A percentile compares a stretch with the other conserved stretches of the same genome.
Conservation (phyloP, 2,329 filamentous ascomycete genomes). For the Scedosporium boydii region DNA sequence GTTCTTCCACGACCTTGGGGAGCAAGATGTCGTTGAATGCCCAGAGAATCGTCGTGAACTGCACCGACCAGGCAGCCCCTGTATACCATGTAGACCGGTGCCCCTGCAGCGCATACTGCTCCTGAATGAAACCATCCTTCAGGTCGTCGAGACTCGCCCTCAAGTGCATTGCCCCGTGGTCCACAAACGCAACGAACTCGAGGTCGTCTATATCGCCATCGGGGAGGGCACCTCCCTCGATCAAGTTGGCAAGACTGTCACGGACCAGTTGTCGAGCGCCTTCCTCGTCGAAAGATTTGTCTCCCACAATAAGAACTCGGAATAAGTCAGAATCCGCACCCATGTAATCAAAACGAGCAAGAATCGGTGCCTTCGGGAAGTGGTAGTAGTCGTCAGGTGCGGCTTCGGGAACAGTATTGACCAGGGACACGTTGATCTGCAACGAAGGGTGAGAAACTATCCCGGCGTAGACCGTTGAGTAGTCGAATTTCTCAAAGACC, state of each 20-base stretch:
- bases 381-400: constrained; percentile 15
- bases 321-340: constrained; percentile 19
- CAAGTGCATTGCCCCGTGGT: constrained; percentile 27
- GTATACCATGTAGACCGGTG: constrained; percentile 33
- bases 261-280: constrained; percentile 17
- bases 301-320: constrained; percentile 20
- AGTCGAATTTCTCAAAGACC: constrained; percentile 13
- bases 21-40: constrained; percentile 18
- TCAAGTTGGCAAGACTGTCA: constrained; percentile 17
- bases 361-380: constrained; percentile 13
- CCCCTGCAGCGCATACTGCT: constrained; percentile 32
- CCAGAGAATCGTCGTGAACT: constrained; percentile 23
- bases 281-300: constrained; percentile 11
- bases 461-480: constrained; percentile 15
- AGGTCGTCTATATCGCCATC: constrained; percentile 14
- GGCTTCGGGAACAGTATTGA: constrained; percentile 12
- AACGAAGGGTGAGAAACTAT: constrained; percentile 17
- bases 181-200: constrained; percentile 22
- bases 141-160: constrained; percentile 23
- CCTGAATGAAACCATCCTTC: constrained; percentile 27
- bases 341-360: constrained; percentile 20
- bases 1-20: neutral
- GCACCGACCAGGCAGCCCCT: constrained; percentile 26
- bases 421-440: constrained; percentile 11
- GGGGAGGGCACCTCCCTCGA: constrained; percentile 17